Base-by-base conservation (phyloP, 2,329 filamentous ascomycete genomes). In the Aureobasidium sp. region DNA sequence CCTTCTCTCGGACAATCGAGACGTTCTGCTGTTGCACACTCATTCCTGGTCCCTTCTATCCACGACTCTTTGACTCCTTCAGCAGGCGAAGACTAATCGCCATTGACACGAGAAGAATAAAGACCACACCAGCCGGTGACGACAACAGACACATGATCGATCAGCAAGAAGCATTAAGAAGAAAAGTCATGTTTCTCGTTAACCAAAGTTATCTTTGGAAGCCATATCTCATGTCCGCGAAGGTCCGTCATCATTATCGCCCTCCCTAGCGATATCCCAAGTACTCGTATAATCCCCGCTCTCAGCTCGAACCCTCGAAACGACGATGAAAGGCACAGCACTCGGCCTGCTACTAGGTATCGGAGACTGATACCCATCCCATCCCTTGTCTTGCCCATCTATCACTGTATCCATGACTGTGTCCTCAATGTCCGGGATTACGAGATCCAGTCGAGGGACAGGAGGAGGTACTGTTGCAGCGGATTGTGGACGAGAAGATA, bases 371-470 rank as follows among this genome's bases (percentile, higher is more conserved):
- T 37, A 29, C 7, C 36, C 27, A 29, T 47, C 16, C 54, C 42
- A 47, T 29, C 13, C 25, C 25, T 59, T 45, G 13, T 59, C 57
- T 8, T 42, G 34, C 2, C 27, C 55, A 25, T 59, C 55, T 32
- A 48, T 59, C 21, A 59, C 44, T 5, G 42, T 59, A 25, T 59
- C 44, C 45, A 59, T 59, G 7, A 50, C n/a, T 1, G 45, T 59
- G 21, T 59, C 57, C 27, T 49, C 57, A 27, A 59, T 50, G 34
- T 59, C 57, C 3, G 57, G 57, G 3, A 59, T 59, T 11, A 59
- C 37, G 6, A 59, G 45, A 25, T 49, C 57, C 44, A 59, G 41
- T 0, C 27, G 25, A 32, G 44, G 57, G 0, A 42, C 27, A 15
- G 45, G 42, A 15, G 45, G 42, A 7, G 42, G 27, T 48, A 32